phyloP scores from a whole-genome alignment of 305 asterid genomes.

The Rubia tinctorum region DNA sequence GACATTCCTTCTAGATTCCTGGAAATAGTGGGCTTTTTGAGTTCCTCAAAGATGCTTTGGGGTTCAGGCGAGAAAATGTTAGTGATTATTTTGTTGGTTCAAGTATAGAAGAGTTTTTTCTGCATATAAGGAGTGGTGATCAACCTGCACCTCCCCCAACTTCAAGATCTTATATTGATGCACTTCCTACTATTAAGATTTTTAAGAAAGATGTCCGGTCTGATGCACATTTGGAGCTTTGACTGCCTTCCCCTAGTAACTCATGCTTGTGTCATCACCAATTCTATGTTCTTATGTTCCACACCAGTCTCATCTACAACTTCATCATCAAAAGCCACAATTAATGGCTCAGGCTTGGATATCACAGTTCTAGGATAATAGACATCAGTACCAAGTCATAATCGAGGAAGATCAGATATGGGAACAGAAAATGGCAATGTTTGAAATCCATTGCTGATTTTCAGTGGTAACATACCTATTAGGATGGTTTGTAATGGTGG shows the following conservation, averaged over 20 bases:
- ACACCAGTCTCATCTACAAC: conserved; percentile 64
- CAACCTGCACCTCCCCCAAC: conserved; percentile 70
- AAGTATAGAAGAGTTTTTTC: conserved; percentile 39
- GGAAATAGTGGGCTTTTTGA: too few species aligned
- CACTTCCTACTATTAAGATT: conserved; percentile 65
- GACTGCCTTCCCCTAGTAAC: conserved; percentile 53
- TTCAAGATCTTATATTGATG: conserved; percentile 58
- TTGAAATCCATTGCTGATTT: too few species aligned
- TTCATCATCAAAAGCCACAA: conserved; percentile 53
- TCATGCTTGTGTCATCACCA: conserved; percentile 73
- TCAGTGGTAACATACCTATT: too few species aligned
- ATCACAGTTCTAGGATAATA: conserved; percentile 30
- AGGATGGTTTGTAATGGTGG: too few species aligned
- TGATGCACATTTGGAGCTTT: conserved; percentile 69
- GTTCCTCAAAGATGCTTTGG: background rate
- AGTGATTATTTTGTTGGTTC: background rate
- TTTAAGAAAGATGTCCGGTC: conserved; percentile 69
- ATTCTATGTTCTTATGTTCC: conserved; percentile 61
- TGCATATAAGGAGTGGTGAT: conserved; percentile 41
- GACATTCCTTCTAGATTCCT: too few species aligned
- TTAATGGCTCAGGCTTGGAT: conserved; percentile 46
- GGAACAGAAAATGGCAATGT: too few species aligned
- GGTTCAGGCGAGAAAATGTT: background rate
- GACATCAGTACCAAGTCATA: too few species aligned
- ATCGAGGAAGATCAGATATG: too few species aligned